Evolutionary conservation across 805 yeast genomes (phyloP), one percentile per base, ranked within the genome.

Genomic region (Ascoidea rubescens): DNA sequence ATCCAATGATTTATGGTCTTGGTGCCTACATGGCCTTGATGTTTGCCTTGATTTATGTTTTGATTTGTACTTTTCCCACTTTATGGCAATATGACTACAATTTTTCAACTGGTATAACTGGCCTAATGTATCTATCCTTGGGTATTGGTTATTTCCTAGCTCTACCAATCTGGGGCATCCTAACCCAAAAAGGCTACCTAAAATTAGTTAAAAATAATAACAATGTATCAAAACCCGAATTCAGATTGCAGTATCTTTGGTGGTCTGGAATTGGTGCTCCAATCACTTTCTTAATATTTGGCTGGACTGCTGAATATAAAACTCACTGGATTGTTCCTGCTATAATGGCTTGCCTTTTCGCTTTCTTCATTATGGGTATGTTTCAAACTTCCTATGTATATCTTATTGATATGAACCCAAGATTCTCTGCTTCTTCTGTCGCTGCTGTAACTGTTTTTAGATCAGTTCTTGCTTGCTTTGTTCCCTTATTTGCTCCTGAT

Each of bases 361-460:
- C 82, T 1, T 73, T 75, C 59, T 79, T 79, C 1, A 64, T 81
- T 46, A 74, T 80, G 52, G 77, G 80, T 4, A 79, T 80, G n/a
- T 84, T 84, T 66, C 85, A 79, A 58, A 71, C 80, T n/a, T 73
- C 79, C 53, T 82, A 81, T 58, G 75, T 77, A 57, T 85, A 85
- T 59, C 67, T 85, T 57, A 82, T 85, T 49, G 89, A 84, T 56
- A 78, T 82, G 72, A 83, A 81, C 60, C 79, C 84, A 37, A 68
- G 77, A 52, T 80, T 75, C 58, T 77, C 88, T 0, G 89, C 89
- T 0, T 75, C 83, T n/a, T 75, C 84, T 0, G 73, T 79, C 33
- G 84, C 84, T 0, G 84, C 87, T 0, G 84, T 83, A 3, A 79
- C 87, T 0, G 74, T 83, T 55, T 75, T 80, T 59, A 70, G 93